phyloP scores from a whole-genome alignment of 495 filamentous ascomycete genomes.

The Trichocladium antarcticum region DNA sequence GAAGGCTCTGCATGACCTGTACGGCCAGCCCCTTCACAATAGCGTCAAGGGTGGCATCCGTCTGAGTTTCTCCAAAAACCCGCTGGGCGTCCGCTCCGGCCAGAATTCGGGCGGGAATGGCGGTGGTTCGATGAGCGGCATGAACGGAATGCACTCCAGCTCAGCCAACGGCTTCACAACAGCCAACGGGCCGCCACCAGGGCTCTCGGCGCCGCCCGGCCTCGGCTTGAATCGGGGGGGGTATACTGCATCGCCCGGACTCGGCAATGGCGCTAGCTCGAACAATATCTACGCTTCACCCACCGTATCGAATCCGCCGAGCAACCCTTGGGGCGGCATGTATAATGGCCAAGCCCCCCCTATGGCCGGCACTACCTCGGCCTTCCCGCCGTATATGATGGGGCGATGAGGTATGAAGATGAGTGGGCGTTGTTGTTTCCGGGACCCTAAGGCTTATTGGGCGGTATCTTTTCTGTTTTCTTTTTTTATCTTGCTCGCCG shows the following conservation, averaged over 20 bases:
- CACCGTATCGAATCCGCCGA: constrained; percentile 10
- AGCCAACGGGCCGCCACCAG: constrained; percentile 65
- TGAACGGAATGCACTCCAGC: constrained; percentile 31
- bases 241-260: constrained; percentile 18
- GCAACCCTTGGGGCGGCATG: constrained; percentile 19
- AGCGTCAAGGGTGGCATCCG: constrained; percentile 93
- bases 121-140: constrained; percentile 44
- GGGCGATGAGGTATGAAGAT: constrained; percentile 13
- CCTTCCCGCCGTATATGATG: constrained; percentile 25
- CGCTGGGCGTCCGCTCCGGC: constrained; percentile 77
- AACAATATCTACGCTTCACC: constrained; percentile 14
- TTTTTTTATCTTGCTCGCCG: neutral
- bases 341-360: constrained; percentile 14
- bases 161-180: constrained; percentile 51
- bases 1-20: constrained; percentile 83
- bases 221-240: constrained; percentile 37
- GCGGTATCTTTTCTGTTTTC: constrained; percentile 5
- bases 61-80: constrained; percentile 97
- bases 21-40: constrained; percentile 80
- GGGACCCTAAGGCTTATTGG: neutral
- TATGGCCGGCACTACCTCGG: constrained; percentile 13
- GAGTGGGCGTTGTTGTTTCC: neutral
- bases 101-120: constrained; percentile 39
- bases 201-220: constrained; percentile 58
- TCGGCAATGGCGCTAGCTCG: constrained; percentile 8